Percentiles rank a stretch among this genome's conserved stretches.
Evolutionary conservation across 176 grass and related monocot genomes (phyloP).

Genomic region (Tillandsia fasciculata): DNA sequence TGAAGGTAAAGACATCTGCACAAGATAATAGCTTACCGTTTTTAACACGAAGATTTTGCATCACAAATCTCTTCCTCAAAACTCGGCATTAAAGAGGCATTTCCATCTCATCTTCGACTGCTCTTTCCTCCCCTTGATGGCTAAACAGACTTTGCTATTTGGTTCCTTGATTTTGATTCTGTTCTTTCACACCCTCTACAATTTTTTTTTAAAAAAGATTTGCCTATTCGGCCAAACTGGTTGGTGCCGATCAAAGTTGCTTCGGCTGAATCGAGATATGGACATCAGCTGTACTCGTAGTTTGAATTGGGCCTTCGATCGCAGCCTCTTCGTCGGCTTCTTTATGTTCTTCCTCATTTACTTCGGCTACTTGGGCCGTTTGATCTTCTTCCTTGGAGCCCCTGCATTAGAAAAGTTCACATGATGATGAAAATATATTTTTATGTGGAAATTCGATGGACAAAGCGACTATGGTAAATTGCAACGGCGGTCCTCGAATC

Average conservation of each 20-base stretch:
- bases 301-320: background rate
- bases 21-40: background rate
- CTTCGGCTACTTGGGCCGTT: slow-evolving; percentile 16
- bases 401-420: slow-evolving; percentile 18
- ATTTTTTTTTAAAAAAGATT: background rate
- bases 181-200: background rate
- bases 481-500: background rate
- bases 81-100: background rate
- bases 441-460: background rate
- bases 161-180: background rate
- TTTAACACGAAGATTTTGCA: background rate
- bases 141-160: background rate
- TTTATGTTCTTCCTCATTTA: slow-evolving; percentile 19
- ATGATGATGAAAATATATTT: slow-evolving; percentile 1
- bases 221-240: background rate
- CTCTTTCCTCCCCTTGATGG: background rate
- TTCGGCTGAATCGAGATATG: background rate
- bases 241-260: background rate
- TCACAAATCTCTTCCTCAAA: background rate
- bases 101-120: background rate
- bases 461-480: background rate
- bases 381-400: slow-evolving; percentile 27
- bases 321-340: slow-evolving; percentile 33
- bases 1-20: background rate
- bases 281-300: background rate